Percentiles rank a stretch among this genome's conserved stretches.
phyloP scores from a whole-genome alignment of 352 stramenopile species.

The Pythium sp. region DNA sequence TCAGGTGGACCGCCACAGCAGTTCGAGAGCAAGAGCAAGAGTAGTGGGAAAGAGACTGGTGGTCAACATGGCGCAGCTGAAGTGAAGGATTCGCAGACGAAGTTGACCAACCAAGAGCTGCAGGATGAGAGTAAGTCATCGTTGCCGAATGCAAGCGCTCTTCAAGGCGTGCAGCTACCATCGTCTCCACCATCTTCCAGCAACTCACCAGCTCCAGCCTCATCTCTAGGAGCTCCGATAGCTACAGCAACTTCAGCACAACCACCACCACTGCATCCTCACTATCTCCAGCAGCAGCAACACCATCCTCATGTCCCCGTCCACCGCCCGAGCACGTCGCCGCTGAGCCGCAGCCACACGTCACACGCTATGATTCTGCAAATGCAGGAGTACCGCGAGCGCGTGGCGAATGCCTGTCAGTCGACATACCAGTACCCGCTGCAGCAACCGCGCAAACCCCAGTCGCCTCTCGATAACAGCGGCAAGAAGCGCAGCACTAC shows the following conservation, averaged over 20 bases:
- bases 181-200: not conserved
- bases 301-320: not conserved
- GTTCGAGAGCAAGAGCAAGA: not conserved
- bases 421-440: constrained; percentile 53
- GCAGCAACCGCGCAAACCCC: constrained; percentile 8
- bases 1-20: not conserved
- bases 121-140: not conserved
- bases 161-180: not conserved
- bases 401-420: constrained; percentile 37
- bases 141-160: not conserved
- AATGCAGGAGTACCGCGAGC: constrained; percentile 50
- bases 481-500: not conserved
- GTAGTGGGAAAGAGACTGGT: not conserved
- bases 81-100: not conserved
- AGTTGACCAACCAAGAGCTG: not conserved
- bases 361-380: constrained; percentile 65
- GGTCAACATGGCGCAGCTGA: not conserved
- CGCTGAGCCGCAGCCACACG: constrained; percentile 26
- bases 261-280: not conserved
- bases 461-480: not conserved
- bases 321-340: constrained; percentile 21
- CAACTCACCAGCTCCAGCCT: not conserved
- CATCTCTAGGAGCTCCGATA: too few species aligned
- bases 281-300: not conserved
- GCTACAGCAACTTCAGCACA: not conserved